Evolutionary conservation across 2,329 filamentous ascomycete genomes (phyloP).

Genomic region (Colletotrichum horii): DNA sequence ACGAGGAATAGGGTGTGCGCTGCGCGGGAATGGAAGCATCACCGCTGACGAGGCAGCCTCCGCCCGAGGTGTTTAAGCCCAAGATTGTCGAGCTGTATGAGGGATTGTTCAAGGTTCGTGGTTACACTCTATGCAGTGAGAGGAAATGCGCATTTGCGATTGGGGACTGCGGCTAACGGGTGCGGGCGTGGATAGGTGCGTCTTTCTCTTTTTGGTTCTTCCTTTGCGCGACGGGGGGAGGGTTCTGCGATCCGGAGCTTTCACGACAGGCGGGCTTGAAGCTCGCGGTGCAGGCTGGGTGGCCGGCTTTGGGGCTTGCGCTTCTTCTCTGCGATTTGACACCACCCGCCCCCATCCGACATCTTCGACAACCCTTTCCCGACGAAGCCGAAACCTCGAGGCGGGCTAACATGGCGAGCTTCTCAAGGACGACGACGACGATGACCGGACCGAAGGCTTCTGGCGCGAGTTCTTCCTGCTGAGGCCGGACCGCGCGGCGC

Average conservation of each 20-base stretch:
- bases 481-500: slow-evolving; percentile 73
- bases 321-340: background rate
- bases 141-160: background rate
- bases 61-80: slow-evolving; percentile 89
- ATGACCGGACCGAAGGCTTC: slow-evolving; percentile 83
- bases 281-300: background rate
- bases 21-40: slow-evolving; percentile 76
- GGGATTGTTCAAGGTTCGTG: slow-evolving; percentile 73
- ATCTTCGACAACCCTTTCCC: background rate
- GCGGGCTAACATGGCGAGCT: background rate
- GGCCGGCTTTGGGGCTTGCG: background rate
- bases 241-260: background rate
- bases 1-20: background rate
- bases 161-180: background rate
- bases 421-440: slow-evolving; percentile 61
- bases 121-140: background rate
- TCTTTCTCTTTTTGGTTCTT: background rate
- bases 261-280: background rate
- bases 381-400: background rate
- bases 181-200: background rate
- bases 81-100: slow-evolving; percentile 94
- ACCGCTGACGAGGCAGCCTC: slow-evolving; percentile 89
- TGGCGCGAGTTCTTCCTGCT: slow-evolving; percentile 97
- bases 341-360: background rate
- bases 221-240: background rate